Percentiles rank a stretch among this genome's conserved stretches.
phyloP scores from a whole-genome alignment of 148 eudicot genomes.

The Heliamphora exappendiculata region DNA sequence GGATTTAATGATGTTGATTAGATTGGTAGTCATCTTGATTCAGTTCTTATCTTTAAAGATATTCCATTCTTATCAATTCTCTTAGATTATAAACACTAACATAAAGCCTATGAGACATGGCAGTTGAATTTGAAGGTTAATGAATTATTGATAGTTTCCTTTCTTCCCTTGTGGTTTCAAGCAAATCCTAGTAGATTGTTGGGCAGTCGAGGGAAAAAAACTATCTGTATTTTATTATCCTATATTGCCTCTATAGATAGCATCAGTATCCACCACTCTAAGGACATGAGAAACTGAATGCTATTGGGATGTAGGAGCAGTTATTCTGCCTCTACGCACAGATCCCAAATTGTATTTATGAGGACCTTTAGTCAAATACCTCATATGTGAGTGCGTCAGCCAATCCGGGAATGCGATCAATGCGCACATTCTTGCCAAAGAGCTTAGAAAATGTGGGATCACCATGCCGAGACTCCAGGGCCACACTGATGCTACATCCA shows the following conservation, averaged over 20 bases:
- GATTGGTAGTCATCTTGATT: too few relatives aligned
- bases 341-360: neutral
- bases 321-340: neutral
- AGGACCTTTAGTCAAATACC: slow-evolving; percentile 30
- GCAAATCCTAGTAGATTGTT: neutral
- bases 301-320: neutral
- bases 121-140: too few relatives aligned
- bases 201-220: neutral
- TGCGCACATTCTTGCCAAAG: slow-evolving; percentile 74
- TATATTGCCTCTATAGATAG: neutral
- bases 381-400: slow-evolving; percentile 85
- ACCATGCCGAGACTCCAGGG: slow-evolving; percentile 73
- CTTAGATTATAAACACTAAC: too few relatives aligned
- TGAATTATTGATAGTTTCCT: neutral
- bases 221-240: neutral
- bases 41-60: too few relatives aligned
- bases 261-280: neutral
- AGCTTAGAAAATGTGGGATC: slow-evolving; percentile 86
- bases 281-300: neutral
- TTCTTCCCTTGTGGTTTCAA: too few relatives aligned
- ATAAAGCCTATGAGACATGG: too few relatives aligned
- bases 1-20: too few relatives aligned
- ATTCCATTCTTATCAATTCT: too few relatives aligned
- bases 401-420: slow-evolving; percentile 83
- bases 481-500: slow-evolving; percentile 77